Conservation (phyloP, 352 stramenopile species). For the Elongisporangium anandrum region DNA sequence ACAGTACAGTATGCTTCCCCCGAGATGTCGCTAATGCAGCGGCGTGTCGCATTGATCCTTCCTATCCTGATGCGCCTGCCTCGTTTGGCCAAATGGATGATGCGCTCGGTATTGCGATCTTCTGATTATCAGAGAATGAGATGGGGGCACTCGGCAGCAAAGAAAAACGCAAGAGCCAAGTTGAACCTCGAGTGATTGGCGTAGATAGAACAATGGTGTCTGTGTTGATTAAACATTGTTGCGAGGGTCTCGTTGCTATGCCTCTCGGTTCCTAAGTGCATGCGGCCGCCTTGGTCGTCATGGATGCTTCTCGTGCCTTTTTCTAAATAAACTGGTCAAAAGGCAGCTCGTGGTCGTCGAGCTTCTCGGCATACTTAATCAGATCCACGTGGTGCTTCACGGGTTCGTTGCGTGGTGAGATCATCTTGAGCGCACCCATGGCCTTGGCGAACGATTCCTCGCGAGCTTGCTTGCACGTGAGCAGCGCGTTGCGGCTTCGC, state of each 20-base stretch:
- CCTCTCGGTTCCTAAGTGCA: not conserved
- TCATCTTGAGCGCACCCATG: slow-evolving; percentile 74
- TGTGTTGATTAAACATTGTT: not conserved
- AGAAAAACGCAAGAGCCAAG: not conserved
- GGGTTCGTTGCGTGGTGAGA: slow-evolving; percentile 71
- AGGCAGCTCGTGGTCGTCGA: slow-evolving; percentile 58
- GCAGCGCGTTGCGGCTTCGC: slow-evolving; percentile 66
- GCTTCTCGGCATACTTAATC: slow-evolving; percentile 82
- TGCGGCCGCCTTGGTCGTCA: not conserved
- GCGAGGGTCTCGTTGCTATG: not conserved
- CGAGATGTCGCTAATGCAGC: not conserved
- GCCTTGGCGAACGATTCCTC: slow-evolving; percentile 69
- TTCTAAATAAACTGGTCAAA: slow-evolving; percentile 63
- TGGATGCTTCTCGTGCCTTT: not conserved
- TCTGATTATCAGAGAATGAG: not conserved
- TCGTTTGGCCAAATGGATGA: not conserved
- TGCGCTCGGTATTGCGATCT: not conserved
- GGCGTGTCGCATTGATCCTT: not conserved
- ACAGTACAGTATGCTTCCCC: no score
- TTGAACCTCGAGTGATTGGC: not conserved
- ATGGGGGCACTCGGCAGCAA: not conserved
- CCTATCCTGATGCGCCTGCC: not conserved
- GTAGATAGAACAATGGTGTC: not conserved
- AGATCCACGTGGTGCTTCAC: slow-evolving; percentile 77
- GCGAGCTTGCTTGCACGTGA: slow-evolving; percentile 69